These are phyloP conservation scores for Prunus dulcis DNA, from an alignment of 306 rosid genomes.

Conservation along the genomic window DNA sequence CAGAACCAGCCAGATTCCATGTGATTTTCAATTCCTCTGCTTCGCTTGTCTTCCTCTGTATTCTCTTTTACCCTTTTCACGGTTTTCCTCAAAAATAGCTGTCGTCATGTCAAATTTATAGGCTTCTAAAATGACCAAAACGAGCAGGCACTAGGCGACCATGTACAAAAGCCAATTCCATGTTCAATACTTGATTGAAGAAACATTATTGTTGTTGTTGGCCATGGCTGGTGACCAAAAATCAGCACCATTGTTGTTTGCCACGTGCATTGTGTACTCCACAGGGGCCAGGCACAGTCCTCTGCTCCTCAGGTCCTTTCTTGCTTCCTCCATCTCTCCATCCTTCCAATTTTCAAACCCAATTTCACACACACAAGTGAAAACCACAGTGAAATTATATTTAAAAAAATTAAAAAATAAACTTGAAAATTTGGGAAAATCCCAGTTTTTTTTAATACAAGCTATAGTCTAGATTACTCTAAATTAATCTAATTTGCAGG, in stretches of 20 bases:
- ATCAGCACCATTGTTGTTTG: constrained; percentile 76
- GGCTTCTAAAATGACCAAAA: not conserved
- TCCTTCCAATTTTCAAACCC: constrained; percentile 20
- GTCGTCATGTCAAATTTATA: not conserved
- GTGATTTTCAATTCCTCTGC: not conserved
- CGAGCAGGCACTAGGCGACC: not conserved
- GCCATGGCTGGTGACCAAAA: constrained; percentile 77
- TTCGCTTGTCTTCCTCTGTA: not conserved
- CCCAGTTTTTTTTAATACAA: too few relatives aligned
- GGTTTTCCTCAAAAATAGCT: not conserved
- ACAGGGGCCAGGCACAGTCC: constrained; percentile 82
- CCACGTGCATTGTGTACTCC: constrained; percentile 65
- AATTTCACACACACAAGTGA: not conserved
- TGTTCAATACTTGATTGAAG: constrained; percentile 10
- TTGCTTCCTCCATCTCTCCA: constrained; percentile 25
- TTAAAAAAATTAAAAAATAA: too few relatives aligned
- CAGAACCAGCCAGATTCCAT: not conserved
- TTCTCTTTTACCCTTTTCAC: constrained; percentile 4
- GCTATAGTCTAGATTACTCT: too few relatives aligned
- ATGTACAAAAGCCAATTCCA: constrained; percentile 5
- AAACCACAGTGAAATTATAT: not conserved
- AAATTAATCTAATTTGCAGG: too few relatives aligned
- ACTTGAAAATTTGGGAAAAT: too few relatives aligned
- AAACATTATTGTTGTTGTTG: constrained; percentile 10
- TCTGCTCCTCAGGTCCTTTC: constrained; percentile 47